Evolutionary conservation across 148 eudicot genomes (phyloP).

Genomic region (Selenicereus undatus): DNA sequence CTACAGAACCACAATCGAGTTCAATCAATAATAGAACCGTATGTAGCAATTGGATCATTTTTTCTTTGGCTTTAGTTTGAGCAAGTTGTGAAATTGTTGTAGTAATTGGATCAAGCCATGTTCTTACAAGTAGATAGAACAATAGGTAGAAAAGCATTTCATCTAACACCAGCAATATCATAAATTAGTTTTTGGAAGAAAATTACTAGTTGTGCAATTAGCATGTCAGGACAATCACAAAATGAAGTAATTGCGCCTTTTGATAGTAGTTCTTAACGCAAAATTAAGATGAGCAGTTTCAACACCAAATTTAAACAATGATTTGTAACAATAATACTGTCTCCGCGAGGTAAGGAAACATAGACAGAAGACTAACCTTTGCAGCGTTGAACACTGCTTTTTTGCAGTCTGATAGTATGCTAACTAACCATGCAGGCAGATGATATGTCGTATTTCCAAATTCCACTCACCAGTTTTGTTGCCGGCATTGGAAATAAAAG

Average conservation of each 20-base stretch:
- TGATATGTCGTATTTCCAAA: slow-evolving; percentile 64
- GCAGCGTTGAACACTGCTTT: slow-evolving; percentile 83
- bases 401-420: slow-evolving; percentile 96
- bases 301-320: not conserved
- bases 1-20: too few relatives aligned
- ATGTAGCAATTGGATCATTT: too few relatives aligned
- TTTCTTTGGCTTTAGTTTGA: too few relatives aligned
- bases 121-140: not conserved
- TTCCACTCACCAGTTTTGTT: slow-evolving; percentile 65
- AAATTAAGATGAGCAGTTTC: not conserved
- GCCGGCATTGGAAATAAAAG: slow-evolving; percentile 80
- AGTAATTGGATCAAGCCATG: too few relatives aligned
- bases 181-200: not conserved
- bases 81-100: too few relatives aligned
- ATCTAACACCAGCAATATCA: not conserved
- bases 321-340: not conserved
- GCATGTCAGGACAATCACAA: not conserved
- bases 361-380: slow-evolving; percentile 48
- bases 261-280: not conserved
- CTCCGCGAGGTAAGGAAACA: not conserved
- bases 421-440: slow-evolving; percentile 97
- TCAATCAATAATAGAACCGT: too few relatives aligned
- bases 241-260: not conserved
- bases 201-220: slow-evolving; percentile 1
- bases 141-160: not conserved